These are phyloP conservation scores for Chlorociboria aeruginascens DNA, from an alignment of 495 filamentous ascomycete genomes.

Conservation along the genomic window DNA sequence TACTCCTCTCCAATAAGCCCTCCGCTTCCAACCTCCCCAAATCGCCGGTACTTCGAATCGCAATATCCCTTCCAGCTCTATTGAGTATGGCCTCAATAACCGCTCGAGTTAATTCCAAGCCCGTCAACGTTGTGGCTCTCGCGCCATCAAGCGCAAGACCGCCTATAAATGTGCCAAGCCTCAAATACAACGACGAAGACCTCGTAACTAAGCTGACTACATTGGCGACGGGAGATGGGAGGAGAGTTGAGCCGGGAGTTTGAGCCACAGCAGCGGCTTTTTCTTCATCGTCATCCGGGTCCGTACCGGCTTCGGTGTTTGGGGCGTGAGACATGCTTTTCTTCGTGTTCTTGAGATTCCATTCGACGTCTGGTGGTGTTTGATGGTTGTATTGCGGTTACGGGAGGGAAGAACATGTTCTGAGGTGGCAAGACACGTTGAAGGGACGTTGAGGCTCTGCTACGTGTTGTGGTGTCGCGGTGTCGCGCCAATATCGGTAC, in stretches of 20 bases:
- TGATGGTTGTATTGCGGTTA: not conserved
- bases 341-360: not conserved
- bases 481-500: no score
- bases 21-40: conserved; percentile 49
- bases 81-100: conserved; percentile 55
- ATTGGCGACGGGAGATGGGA: conserved; percentile 54
- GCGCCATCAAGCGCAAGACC: conserved; percentile 53
- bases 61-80: conserved; percentile 58
- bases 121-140: conserved; percentile 55
- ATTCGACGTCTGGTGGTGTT: conserved; percentile 1
- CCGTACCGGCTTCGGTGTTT: conserved; percentile 6
- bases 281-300: conserved; percentile 15
- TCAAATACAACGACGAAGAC: conserved; percentile 56
- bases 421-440: not conserved
- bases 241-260: conserved; percentile 36
- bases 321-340: not conserved
- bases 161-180: conserved; percentile 56
- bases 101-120: conserved; percentile 54
- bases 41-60: conserved; percentile 37
- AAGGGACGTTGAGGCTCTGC: not conserved
- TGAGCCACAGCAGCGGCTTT: not conserved
- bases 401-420: not conserved
- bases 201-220: conserved; percentile 58
- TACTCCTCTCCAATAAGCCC: conserved; percentile 47
- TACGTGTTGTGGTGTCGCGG: no score